Evolutionary conservation across 1,284 basidiomycete species (phyloP).

Genomic region (Marasmius sp.): DNA sequence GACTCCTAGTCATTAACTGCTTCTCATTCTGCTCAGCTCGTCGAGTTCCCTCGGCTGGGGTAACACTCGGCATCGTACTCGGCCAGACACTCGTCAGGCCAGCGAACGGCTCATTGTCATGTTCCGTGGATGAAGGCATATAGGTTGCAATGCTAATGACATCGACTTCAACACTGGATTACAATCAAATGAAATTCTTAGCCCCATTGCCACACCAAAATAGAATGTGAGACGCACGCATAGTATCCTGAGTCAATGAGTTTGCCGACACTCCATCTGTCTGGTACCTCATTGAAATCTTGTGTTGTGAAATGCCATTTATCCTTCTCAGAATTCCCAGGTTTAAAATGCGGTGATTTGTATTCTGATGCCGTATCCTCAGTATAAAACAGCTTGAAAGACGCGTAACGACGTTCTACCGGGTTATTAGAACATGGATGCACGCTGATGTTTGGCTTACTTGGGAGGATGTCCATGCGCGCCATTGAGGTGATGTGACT

Average conservation of each 20-base stretch:
- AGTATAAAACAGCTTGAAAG: constrained; percentile 81
- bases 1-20: no score
- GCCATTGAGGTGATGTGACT: constrained; percentile 73
- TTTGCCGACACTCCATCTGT: constrained; percentile 65
- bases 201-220: constrained; percentile 9
- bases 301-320: constrained; percentile 80
- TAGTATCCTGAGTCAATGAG: constrained; percentile 73
- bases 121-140: constrained; percentile 62
- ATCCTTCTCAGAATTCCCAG: constrained; percentile 66
- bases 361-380: constrained; percentile 74
- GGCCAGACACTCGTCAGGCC: constrained; percentile 38
- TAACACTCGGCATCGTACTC: constrained; percentile 37
- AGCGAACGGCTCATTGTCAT: constrained; percentile 56
- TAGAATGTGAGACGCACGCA: constrained; percentile 42
- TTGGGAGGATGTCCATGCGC: constrained; percentile 75
- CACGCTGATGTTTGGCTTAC: constrained; percentile 38
- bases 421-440: neutral
- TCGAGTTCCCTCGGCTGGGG: constrained; percentile 52
- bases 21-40: constrained; percentile 54
- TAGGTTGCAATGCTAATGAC: constrained; percentile 71
- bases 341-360: constrained; percentile 72
- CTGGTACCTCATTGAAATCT: constrained; percentile 62
- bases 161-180: constrained; percentile 58
- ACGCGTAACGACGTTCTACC: no score
- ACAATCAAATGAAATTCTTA: neutral